Conservation (phyloP, 257 asterid genomes). For the Paulownia fortunei region DNA sequence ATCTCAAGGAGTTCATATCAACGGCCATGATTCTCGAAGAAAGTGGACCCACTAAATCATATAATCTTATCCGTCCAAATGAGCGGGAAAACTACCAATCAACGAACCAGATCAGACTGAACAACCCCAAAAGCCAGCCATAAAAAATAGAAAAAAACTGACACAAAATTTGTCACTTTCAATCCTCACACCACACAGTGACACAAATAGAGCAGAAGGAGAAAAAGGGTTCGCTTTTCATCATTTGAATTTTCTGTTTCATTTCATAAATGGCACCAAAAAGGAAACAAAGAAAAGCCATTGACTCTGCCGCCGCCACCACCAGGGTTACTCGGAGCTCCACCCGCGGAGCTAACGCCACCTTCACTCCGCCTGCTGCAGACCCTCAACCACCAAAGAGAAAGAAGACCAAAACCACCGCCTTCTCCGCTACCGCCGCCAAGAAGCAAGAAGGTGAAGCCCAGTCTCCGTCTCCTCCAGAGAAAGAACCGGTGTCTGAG, state of each 20-base stretch:
- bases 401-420: conserved; percentile 40
- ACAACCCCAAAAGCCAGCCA: conserved; percentile 5
- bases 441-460: neutral
- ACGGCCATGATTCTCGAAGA: neutral
- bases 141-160: neutral
- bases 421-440: conserved; percentile 4
- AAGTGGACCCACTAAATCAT: neutral
- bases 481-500: neutral
- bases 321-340: conserved; percentile 48
- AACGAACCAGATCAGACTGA: conserved; percentile 24
- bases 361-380: conserved; percentile 25
- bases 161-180: neutral
- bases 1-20: neutral
- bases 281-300: conserved; percentile 26
- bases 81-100: conserved; percentile 51
- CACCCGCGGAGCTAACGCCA: conserved; percentile 32
- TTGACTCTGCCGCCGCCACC: conserved; percentile 26
- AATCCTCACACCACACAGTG: neutral
- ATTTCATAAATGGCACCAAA: conserved; percentile 48
- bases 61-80: conserved; percentile 53
- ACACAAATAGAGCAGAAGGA: neutral
- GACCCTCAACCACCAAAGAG: conserved; percentile 40
- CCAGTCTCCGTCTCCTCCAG: neutral
- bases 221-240: neutral
- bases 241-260: neutral